Percentiles rank a stretch among this genome's conserved stretches.
Evolutionary conservation across 2,329 filamentous ascomycete species (phyloP).

Genomic region (Botrytis porri): DNA sequence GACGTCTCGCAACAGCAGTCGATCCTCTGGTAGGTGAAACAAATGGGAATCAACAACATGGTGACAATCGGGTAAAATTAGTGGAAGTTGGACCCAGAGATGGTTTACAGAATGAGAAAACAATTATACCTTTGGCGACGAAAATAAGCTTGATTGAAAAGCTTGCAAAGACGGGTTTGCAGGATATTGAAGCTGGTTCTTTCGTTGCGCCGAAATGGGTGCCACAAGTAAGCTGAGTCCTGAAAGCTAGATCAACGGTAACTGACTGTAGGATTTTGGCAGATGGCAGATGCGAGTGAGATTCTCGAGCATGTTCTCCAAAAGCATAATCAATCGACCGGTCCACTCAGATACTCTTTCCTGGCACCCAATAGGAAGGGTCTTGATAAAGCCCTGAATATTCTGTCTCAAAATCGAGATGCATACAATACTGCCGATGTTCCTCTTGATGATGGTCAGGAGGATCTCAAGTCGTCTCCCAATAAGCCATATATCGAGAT

Average conservation of each 20-base stretch:
- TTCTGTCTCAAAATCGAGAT: slow-evolving; percentile 56
- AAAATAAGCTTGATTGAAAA: slow-evolving; percentile 75
- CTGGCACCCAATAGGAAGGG: slow-evolving; percentile 76
- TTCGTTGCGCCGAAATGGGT: slow-evolving; percentile 85
- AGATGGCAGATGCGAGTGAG: slow-evolving; percentile 78
- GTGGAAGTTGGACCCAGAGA: slow-evolving; percentile 84
- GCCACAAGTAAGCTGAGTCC: slow-evolving; percentile 58
- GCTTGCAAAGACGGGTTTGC: slow-evolving; percentile 65
- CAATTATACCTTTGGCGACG: slow-evolving; percentile 63
- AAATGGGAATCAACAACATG: slow-evolving; percentile 26
- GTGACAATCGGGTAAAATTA: slow-evolving; percentile 51
- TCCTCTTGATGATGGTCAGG: slow-evolving; percentile 23
- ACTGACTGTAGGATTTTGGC: background rate
- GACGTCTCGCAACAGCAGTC: slow-evolving; percentile 29
- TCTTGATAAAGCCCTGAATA: slow-evolving; percentile 57
- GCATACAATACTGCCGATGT: slow-evolving; percentile 47
- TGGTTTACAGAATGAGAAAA: slow-evolving; percentile 84
- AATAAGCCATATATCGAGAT: slow-evolving; percentile 57
- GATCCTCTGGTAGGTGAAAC: slow-evolving; percentile 20
- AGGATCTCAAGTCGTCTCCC: slow-evolving; percentile 23
- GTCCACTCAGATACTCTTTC: slow-evolving; percentile 71
- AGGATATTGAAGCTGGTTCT: slow-evolving; percentile 75
- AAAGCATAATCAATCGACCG: slow-evolving; percentile 51
- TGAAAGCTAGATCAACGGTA: background rate
- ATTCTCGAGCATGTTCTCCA: slow-evolving; percentile 68